Evolutionary conservation across 495 filamentous ascomycete species (phyloP), one percentile per base, ranked within the genome.

Genomic region (Jackrogersella multiformis): DNA sequence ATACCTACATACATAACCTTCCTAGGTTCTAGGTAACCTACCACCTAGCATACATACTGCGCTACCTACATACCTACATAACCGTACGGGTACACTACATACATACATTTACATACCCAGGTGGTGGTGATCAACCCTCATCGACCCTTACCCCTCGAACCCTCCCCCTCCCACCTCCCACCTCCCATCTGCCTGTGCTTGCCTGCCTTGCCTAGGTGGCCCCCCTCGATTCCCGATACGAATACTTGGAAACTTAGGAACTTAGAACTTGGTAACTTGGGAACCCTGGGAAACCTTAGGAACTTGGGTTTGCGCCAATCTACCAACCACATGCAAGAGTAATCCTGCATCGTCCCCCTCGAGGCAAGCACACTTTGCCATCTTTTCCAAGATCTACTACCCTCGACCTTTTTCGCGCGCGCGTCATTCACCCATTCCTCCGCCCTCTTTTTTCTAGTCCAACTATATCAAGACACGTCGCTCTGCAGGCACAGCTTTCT

Each of bases 381-480:
- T 70, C 7, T 60, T 63, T 69, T 68, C 73, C 70, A 66, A 71
- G 70, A 73, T 73, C 73, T 73, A 67, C 70, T 69, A 70, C 70
- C 70, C 68, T 73, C 66, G 64, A 64, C 68, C 62, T 44, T 41
- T 78, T 75, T 76, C 73, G 77, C 79, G 76, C 73, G 77, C 79
- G 74, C 78, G 75, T 77, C 79, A 79, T 80, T 78, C 76, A 78
- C 73, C 75, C 75, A 70, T 72, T 68, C 60, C 9, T 21, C 66
- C 58, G 58, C 60, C 67, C 63, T 44, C 69, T 66, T 62, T 56
- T 64, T 51, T 49, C 68, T 75, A 82, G 71, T 77, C 80, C 81
- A 84, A 82, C 81, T 81, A 81, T 81, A 82, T 84, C 81, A 81
- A 81, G 81, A 84, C 80, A 84, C 81, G 80, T 83, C 79, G 80